Percentiles rank a stretch among this genome's conserved stretches.
Evolutionary conservation across 1,284 basidiomycete genomes (phyloP).

Genomic region (Coriolopsis trogii): DNA sequence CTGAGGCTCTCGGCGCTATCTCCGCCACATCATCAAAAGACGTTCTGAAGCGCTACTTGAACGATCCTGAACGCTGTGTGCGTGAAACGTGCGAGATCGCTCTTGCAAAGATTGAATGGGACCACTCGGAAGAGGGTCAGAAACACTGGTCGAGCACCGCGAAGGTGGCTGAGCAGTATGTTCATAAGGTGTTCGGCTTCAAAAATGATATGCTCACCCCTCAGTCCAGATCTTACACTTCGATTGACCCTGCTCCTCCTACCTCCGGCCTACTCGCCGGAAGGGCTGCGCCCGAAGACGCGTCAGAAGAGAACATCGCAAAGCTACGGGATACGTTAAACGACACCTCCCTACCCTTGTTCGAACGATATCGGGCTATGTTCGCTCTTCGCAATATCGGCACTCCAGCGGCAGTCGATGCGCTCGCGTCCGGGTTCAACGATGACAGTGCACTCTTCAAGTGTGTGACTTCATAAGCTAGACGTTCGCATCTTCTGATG

Average conservation of each 20-base stretch:
- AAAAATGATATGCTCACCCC: not conserved
- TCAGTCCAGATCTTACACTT: slow-evolving; percentile 70
- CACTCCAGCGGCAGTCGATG: slow-evolving; percentile 80
- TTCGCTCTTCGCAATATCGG: slow-evolving; percentile 94
- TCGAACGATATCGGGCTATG: slow-evolving; percentile 98
- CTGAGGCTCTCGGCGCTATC: slow-evolving; percentile 97
- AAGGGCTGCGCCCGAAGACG: slow-evolving; percentile 50
- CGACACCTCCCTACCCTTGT: slow-evolving; percentile 75
- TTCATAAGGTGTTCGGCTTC: slow-evolving; percentile 5
- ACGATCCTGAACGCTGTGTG: slow-evolving; percentile 80
- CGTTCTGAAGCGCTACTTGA: slow-evolving; percentile 73
- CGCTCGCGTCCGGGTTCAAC: slow-evolving; percentile 87
- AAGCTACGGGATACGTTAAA: slow-evolving; percentile 72
- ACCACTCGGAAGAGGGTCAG: slow-evolving; percentile 76
- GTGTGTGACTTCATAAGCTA: too few species aligned
- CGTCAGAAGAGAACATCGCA: slow-evolving; percentile 50
- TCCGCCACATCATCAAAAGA: slow-evolving; percentile 71
- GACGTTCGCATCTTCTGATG: too few species aligned
- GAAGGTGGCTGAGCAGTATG: slow-evolving; percentile 37
- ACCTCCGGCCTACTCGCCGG: slow-evolving; percentile 62
- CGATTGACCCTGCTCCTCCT: slow-evolving; percentile 94
- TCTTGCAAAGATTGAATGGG: slow-evolving; percentile 93
- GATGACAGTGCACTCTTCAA: slow-evolving; percentile 92
- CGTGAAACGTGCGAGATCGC: slow-evolving; percentile 99
- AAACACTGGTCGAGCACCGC: slow-evolving; percentile 42